These are phyloP conservation scores for Crithidia sp. DNA, from an alignment of 208 protist genomes.

Conservation along the genomic window DNA sequence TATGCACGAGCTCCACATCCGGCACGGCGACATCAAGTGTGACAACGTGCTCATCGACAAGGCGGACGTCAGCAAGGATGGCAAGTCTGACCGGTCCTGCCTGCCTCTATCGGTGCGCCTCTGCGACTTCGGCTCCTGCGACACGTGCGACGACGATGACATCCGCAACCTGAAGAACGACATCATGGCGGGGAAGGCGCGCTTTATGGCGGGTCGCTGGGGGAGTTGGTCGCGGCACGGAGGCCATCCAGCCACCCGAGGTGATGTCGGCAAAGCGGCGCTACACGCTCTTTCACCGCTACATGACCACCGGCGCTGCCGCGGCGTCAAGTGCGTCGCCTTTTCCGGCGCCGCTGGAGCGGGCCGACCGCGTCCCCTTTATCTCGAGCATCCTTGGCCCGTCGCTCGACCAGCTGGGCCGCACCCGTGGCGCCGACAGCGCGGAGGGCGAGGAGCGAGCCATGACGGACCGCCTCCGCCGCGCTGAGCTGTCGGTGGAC, in stretches of 20 bases:
- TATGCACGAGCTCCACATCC: constrained; percentile 65
- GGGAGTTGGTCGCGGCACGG: constrained; percentile 66
- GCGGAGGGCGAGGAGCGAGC: constrained; percentile 20
- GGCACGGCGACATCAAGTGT: constrained; percentile 83
- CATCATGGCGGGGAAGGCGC: constrained; percentile 49
- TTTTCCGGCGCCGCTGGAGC: constrained; percentile 9
- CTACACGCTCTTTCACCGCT: constrained; percentile 47
- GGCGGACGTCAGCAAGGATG: constrained; percentile 1
- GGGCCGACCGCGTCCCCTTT: constrained; percentile 6
- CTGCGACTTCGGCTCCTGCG: constrained; percentile 83
- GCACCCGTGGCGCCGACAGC: constrained; percentile 14
- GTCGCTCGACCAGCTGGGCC: constrained; percentile 9
- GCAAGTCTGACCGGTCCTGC: constrained; percentile 14
- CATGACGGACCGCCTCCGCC: constrained; percentile 37
- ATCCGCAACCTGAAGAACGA: constrained; percentile 47
- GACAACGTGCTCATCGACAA: constrained; percentile 76
- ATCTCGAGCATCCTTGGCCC: not conserved
- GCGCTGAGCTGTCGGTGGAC: constrained; percentile 72
- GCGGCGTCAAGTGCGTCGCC: not conserved
- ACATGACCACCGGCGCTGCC: constrained; percentile 21
- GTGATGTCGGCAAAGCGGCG: constrained; percentile 56
- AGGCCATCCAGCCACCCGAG: constrained; percentile 86
- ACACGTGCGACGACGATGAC: constrained; percentile 68
- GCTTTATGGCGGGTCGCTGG: constrained; percentile 63
- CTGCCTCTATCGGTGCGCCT: constrained; percentile 60